These are phyloP conservation scores for Tolypocladium endophyticum DNA, from an alignment of 2,329 filamentous ascomycete genomes.

Conservation along the genomic window DNA sequence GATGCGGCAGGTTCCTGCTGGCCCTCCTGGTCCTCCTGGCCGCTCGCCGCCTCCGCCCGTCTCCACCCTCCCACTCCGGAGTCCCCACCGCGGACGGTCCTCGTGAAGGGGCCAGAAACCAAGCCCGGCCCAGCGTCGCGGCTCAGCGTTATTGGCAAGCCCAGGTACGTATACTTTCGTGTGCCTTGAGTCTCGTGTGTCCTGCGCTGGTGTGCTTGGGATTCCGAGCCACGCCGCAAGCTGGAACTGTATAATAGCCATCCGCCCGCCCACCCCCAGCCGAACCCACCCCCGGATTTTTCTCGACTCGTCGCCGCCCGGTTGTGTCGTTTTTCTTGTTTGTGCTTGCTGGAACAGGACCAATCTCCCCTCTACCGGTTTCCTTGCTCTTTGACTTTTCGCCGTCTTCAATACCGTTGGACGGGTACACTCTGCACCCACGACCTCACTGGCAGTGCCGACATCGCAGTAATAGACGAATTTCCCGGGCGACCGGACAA, in stretches of 20 bases:
- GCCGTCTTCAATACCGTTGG: not conserved
- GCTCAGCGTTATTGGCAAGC: not conserved
- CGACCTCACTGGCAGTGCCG: not conserved
- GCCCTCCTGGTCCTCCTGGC: not conserved
- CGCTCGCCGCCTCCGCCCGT: not conserved
- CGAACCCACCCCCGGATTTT: constrained; percentile 7
- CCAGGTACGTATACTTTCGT: not conserved
- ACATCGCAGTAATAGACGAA: not conserved
- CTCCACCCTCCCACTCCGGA: constrained; percentile 2
- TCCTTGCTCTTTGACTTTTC: not conserved
- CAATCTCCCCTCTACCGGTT: not conserved
- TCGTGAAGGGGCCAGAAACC: not conserved
- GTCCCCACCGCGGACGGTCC: constrained; percentile 3
- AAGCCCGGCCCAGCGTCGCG: not conserved
- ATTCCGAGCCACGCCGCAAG: not conserved
- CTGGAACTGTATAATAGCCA: constrained; percentile 3
- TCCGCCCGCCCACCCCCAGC: constrained; percentile 2
- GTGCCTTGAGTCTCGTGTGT: not conserved
- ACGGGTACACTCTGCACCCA: no score
- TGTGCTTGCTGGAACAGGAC: not conserved
- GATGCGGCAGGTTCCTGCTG: not conserved
- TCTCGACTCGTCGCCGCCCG: not conserved
- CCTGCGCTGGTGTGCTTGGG: not conserved
- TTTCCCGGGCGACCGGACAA: not conserved
- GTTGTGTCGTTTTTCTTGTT: not conserved